Percentiles rank a stretch among this genome's conserved stretches.
phyloP scores from a whole-genome alignment of 352 stramenopile genomes.

The Phytophthora hibernalis region DNA sequence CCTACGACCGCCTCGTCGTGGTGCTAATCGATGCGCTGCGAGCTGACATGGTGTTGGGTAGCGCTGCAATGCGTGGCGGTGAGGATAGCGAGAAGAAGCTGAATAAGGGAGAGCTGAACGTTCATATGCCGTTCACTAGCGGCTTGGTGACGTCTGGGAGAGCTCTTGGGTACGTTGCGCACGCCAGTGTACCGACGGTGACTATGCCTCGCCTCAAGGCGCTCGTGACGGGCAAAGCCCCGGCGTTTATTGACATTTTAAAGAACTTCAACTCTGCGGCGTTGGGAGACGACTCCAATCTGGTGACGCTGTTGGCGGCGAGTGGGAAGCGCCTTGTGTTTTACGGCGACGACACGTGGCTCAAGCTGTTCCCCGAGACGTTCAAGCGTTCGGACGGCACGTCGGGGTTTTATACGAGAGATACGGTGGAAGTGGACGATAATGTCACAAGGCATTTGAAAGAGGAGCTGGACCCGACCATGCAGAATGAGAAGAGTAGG shows the following conservation, averaged over 20 bases:
- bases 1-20: constrained; percentile 84
- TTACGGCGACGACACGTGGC: constrained; percentile 92
- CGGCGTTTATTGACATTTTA: constrained; percentile 91
- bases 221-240: constrained; percentile 83
- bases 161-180: constrained; percentile 75
- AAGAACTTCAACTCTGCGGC: constrained; percentile 92
- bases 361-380: constrained; percentile 81
- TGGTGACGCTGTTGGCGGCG: constrained; percentile 62
- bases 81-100: neutral
- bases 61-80: constrained; percentile 48
- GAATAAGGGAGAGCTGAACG: constrained; percentile 56
- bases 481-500: constrained; percentile 61
- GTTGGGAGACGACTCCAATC: constrained; percentile 72
- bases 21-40: constrained; percentile 89
- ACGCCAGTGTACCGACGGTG: constrained; percentile 87
- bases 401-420: constrained; percentile 89
- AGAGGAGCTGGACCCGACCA: constrained; percentile 84
- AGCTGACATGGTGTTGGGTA: constrained; percentile 89
- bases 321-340: constrained; percentile 76
- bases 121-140: constrained; percentile 75
- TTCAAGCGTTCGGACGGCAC: constrained; percentile 83
- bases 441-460: constrained; percentile 88
- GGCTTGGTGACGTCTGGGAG: constrained; percentile 51
- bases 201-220: constrained; percentile 92
- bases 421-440: constrained; percentile 86